Evolutionary conservation across 176 grass and related monocot species (phyloP), one percentile per base, ranked within the genome.

Genomic region (Paspalum vaginatum): DNA sequence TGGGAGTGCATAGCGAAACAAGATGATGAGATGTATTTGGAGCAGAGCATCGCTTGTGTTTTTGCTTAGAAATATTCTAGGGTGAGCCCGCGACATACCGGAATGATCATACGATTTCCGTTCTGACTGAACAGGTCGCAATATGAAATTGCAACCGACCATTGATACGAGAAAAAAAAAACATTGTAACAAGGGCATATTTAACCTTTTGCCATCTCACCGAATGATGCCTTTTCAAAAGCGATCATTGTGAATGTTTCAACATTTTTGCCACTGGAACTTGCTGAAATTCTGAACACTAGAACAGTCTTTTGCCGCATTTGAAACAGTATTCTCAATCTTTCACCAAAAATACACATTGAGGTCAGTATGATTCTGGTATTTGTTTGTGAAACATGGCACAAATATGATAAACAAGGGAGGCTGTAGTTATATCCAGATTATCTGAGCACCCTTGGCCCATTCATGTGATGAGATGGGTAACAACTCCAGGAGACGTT

Each of bases 361-460:
- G 44, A 74, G 13, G 60, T 86, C 88, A 79, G 83, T 82, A 58
- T 68, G 43, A 79, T 73, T 82, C 73, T 77, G 67, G 27, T 81
- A 66, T 72, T 62, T 57, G 67, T 77, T 77, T 85, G 68, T 74
- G 43, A 83, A 72, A 79, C 81, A 74, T 74, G 52, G 58, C 58
- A 79, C 42, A 52, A 41, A 77, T 78, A 43, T 49, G 52, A 65
- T 56, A 85, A 86, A 73, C 64, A 83, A 50, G 48, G 78, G 79
- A 51, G 50, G 21, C 50, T 68, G 74, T 76, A 84, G 64, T 87
- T 70, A 77, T 81, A 78, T 83, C 79, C 55, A 85, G 64, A 52
- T 7, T 51, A 53, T 81, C 58, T 13, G 39, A 70, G 61, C 43
- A 74, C 83, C 73, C 61, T 80, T 74, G 71, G 75, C 79, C 79